Conservation (phyloP, 768 basidiomycete species). For the Collybia nuda region DNA sequence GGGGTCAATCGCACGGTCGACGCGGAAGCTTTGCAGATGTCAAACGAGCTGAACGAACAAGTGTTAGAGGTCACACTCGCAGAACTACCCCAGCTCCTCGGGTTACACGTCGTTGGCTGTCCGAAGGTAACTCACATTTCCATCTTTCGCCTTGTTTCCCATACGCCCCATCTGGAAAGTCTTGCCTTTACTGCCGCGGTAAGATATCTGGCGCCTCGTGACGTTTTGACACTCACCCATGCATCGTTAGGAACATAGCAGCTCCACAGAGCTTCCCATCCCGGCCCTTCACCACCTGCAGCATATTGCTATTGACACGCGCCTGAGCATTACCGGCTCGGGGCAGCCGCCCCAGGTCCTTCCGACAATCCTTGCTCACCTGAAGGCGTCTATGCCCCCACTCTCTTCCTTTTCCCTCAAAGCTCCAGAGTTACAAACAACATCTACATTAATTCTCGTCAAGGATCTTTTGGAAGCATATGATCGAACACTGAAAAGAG, state of each 20-base stretch:
- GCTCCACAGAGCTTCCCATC: conserved; percentile 22
- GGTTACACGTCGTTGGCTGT: conserved; percentile 64
- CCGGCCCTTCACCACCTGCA: conserved; percentile 19
- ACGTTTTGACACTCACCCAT: conserved; percentile 6
- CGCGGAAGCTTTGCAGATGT: conserved; percentile 40
- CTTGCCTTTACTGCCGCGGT: conserved; percentile 65
- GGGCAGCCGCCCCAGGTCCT: conserved; percentile 25
- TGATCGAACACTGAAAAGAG: conserved; percentile 36
- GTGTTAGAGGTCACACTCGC: conserved; percentile 47
- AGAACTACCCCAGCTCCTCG: conserved; percentile 51
- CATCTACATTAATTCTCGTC: conserved; percentile 38
- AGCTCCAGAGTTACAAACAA: conserved; percentile 34
- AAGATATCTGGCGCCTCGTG: conserved; percentile 16
- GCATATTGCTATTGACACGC: conserved; percentile 26
- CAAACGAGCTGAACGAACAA: conserved; percentile 50
- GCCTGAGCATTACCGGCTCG: conserved; percentile 18
- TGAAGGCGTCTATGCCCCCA: conserved; percentile 28
- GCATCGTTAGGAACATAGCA: conserved; percentile 27
- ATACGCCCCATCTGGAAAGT: conserved; percentile 57
- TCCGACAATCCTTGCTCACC: conserved; percentile 27
- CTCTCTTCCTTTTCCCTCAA: conserved; percentile 42
- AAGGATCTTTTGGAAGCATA: conserved; percentile 41
- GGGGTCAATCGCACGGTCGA: no score
- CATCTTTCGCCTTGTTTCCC: conserved; percentile 42
- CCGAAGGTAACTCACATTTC: conserved; percentile 50